Percentiles rank a stretch among this genome's conserved stretches.
Evolutionary conservation across 208 protist genomes (phyloP).

Genomic region (Leishmania gerbilli): DNA sequence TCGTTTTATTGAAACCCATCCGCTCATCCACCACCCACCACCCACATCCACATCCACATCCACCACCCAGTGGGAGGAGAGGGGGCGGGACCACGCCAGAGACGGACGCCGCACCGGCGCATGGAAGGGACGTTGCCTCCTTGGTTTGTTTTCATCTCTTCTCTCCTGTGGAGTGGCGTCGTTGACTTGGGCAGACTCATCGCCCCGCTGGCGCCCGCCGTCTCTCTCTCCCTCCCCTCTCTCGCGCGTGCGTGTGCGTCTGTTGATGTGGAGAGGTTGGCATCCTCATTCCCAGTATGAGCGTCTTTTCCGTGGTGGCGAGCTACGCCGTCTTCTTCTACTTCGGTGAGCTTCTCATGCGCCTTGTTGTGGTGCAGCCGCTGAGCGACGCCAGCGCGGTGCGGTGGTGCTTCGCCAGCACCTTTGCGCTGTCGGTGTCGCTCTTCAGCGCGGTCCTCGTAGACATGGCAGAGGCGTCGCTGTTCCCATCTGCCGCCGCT

Average conservation of each 20-base stretch:
- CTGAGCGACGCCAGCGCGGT: slow-evolving; percentile 11
- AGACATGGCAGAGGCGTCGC: slow-evolving; percentile 24
- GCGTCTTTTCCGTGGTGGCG: slow-evolving; percentile 14
- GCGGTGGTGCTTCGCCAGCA: slow-evolving; percentile 35
- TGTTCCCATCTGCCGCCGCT: background rate
- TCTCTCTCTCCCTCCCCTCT: background rate
- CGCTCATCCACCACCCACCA: too few species aligned
- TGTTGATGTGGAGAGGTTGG: background rate
- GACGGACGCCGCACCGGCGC: background rate
- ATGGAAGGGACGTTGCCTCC: background rate
- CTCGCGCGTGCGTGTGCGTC: background rate
- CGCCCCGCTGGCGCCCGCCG: background rate
- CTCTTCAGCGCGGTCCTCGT: slow-evolving; percentile 31
- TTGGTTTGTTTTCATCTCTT: background rate
- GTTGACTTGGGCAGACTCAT: background rate
- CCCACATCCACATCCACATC: too few species aligned
- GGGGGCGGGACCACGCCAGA: too few species aligned
- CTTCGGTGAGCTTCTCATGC: slow-evolving; percentile 32
- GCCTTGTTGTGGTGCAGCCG: slow-evolving; percentile 32
- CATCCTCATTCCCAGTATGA: background rate
- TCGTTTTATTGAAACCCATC: background rate
- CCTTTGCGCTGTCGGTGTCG: slow-evolving; percentile 27
- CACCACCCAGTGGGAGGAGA: too few species aligned
- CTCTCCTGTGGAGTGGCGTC: background rate
- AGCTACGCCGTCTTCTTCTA: slow-evolving; percentile 32